Evolutionary conservation across 768 basidiomycete genomes (phyloP).

Genomic region (Candolleomyces efflorescens): DNA sequence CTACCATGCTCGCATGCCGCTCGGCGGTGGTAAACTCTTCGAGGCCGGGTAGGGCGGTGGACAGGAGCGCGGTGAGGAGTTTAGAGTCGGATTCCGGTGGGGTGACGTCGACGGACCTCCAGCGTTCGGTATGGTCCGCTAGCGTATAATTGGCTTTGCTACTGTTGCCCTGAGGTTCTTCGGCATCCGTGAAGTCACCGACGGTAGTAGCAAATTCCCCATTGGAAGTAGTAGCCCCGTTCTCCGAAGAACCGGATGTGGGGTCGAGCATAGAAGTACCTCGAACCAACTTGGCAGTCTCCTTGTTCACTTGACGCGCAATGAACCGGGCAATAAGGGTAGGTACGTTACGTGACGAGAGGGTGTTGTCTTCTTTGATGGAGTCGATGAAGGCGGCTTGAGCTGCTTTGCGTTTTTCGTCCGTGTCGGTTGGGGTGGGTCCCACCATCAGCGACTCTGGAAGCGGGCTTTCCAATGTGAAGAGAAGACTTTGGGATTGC

Average conservation of each 20-base stretch:
- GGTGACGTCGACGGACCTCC: constrained; percentile 60
- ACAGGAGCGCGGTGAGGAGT: constrained; percentile 51
- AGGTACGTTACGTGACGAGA: constrained; percentile 31
- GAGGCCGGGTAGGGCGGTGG: constrained; percentile 62
- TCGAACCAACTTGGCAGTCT: constrained; percentile 52
- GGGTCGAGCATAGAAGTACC: constrained; percentile 13
- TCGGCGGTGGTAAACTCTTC: constrained; percentile 68
- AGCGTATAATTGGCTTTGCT: constrained; percentile 50
- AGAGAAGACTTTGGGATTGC: constrained; percentile 67
- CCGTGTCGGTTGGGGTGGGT: constrained; percentile 22
- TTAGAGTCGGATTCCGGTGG: constrained; percentile 45
- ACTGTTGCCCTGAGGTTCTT: too few species aligned
- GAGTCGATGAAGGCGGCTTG: constrained; percentile 57
- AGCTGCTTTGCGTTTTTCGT: constrained; percentile 48
- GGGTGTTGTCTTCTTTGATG: constrained; percentile 37
- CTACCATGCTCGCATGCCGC: constrained; percentile 53
- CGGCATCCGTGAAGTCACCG: constrained; percentile 44
- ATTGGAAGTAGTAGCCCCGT: constrained; percentile 1
- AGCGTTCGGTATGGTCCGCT: constrained; percentile 73
- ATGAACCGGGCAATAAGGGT: constrained; percentile 69
- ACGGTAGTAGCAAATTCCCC: too few species aligned
- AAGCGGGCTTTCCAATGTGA: constrained; percentile 60
- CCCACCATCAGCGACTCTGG: constrained; percentile 39
- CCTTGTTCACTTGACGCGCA: constrained; percentile 63
- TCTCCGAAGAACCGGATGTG: not conserved